phyloP scores from a whole-genome alignment of 805 yeast species.

The Saccharomycopsis fermentans region DNA sequence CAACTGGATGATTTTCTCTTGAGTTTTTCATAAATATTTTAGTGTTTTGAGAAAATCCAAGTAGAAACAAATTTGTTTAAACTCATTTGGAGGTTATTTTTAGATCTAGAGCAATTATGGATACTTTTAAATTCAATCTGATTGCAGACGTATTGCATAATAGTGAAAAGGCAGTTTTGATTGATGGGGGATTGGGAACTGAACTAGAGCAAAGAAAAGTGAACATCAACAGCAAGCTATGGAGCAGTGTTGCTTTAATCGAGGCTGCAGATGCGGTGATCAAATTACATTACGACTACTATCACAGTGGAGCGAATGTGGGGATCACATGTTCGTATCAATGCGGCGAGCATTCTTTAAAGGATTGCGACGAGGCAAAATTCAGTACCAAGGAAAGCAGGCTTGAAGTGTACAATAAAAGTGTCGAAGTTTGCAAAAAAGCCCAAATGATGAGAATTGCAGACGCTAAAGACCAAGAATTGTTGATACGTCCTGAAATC shows the following conservation, averaged over 20 bases:
- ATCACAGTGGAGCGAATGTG: slow-evolving; percentile 44
- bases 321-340: slow-evolving; percentile 54
- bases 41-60: too few species aligned
- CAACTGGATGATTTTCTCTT: too few species aligned
- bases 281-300: slow-evolving; percentile 40
- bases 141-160: background rate
- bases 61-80: too few species aligned
- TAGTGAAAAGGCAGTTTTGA: slow-evolving; percentile 6
- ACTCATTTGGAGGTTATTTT: too few species aligned
- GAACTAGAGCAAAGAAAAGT: slow-evolving; percentile 43
- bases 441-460: slow-evolving; percentile 17
- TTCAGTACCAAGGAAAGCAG: background rate
- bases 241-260: slow-evolving; percentile 51
- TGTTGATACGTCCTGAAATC: background rate
- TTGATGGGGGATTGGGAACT: slow-evolving; percentile 63
- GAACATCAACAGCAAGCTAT: slow-evolving; percentile 37
- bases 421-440: slow-evolving; percentile 22
- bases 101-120: too few species aligned
- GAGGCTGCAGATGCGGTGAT: slow-evolving; percentile 34
- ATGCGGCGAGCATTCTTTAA: slow-evolving; percentile 36
- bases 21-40: background rate
- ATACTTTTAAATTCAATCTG: background rate
- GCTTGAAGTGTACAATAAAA: slow-evolving; percentile 18
- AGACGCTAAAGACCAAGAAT: background rate
- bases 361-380: slow-evolving; percentile 19